Evolutionary conservation across 768 basidiomycete genomes (phyloP).

Genomic region (Pleurotus pulmonarius): DNA sequence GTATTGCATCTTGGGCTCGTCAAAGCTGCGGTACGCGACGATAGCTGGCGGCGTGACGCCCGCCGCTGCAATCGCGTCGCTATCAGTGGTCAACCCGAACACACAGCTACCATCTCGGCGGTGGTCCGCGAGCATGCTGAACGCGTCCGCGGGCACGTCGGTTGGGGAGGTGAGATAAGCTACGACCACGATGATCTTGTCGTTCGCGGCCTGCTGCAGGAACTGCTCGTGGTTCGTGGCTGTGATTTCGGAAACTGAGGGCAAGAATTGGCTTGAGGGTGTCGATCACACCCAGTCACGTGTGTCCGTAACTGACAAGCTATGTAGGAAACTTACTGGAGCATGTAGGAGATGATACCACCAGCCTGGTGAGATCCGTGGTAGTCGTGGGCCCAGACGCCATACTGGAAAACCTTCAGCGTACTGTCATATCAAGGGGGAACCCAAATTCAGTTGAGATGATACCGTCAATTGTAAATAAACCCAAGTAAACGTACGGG

Average conservation of each 20-base stretch:
- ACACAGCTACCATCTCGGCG: constrained; percentile 78
- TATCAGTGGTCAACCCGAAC: constrained; percentile 82
- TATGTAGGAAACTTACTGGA: neutral
- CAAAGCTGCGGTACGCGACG: constrained; percentile 89
- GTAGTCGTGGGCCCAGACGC: neutral
- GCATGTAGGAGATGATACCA: neutral
- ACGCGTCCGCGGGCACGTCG: constrained; percentile 67
- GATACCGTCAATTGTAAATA: neutral
- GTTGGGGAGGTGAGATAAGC: constrained; percentile 77
- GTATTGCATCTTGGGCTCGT: constrained; percentile 72
- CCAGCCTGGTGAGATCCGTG: neutral
- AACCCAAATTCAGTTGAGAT: neutral
- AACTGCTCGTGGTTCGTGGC: constrained; percentile 77
- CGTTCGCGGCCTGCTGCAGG: constrained; percentile 44
- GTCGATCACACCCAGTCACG: constrained; percentile 9
- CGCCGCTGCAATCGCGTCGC: constrained; percentile 60
- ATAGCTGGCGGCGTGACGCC: constrained; percentile 80
- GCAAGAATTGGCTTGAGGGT: constrained; percentile 72
- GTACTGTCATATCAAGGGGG: neutral
- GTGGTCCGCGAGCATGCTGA: constrained; percentile 76
- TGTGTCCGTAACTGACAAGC: neutral
- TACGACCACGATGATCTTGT: constrained; percentile 71
- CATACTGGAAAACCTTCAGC: neutral
- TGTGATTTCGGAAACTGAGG: constrained; percentile 85
- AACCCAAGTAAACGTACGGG: neutral